Conservation (phyloP, 1,139 yeast species). For the Spencermartinsiella ligniputridi region DNA sequence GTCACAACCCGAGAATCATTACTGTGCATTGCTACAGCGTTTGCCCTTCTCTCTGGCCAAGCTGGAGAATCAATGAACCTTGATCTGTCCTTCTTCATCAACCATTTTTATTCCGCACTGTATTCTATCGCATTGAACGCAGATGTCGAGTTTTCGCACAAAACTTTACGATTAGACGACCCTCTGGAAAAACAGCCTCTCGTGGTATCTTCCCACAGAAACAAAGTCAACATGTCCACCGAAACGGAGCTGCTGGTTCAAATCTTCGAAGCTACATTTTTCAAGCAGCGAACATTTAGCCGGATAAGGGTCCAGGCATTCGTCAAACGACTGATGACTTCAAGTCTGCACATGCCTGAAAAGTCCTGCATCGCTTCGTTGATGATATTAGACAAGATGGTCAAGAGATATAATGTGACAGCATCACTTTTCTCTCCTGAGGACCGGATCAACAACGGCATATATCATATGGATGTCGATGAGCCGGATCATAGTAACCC, state of each 20-base stretch:
- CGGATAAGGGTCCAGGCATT: constrained; percentile 74
- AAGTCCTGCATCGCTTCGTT: constrained; percentile 75
- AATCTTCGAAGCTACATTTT: constrained; percentile 75
- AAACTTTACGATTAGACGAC: constrained; percentile 71
- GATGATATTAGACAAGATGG: constrained; percentile 71
- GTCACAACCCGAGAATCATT: constrained; percentile 62
- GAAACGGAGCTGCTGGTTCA: constrained; percentile 78
- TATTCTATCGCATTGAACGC: constrained; percentile 71
- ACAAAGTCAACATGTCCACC: constrained; percentile 72
- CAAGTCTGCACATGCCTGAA: constrained; percentile 76
- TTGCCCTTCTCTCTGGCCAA: constrained; percentile 76
- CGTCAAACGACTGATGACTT: constrained; percentile 68
- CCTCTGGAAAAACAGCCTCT: constrained; percentile 45
- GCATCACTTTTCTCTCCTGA: constrained; percentile 80
- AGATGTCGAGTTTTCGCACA: constrained; percentile 81
- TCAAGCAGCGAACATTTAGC: constrained; percentile 71
- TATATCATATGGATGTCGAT: constrained; percentile 59
- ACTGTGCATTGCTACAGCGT: constrained; percentile 84
- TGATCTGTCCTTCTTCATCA: constrained; percentile 52
- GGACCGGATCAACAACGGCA: constrained; percentile 78
- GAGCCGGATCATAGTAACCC: constrained; percentile 76
- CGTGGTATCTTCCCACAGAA: constrained; percentile 53
- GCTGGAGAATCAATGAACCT: constrained; percentile 42
- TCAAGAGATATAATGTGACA: constrained; percentile 59
- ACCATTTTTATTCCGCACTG: constrained; percentile 63